Conservation (phyloP, 331 rosid genomes). For the Acacia concinna region DNA sequence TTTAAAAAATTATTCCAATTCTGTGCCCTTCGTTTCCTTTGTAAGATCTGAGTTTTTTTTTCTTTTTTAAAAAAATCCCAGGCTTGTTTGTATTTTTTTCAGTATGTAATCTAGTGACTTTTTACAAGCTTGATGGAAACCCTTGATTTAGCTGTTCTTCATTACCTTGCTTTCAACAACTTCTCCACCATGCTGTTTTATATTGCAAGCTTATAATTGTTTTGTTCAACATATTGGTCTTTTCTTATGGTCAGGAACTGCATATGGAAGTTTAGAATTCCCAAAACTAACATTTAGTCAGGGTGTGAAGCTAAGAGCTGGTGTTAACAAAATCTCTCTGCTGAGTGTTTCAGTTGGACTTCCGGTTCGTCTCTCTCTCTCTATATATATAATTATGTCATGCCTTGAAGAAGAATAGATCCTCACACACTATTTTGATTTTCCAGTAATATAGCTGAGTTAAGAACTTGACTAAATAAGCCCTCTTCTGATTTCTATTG, state of each 20-base stretch:
- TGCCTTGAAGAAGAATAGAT: slow-evolving; percentile 6
- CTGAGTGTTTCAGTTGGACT: slow-evolving; percentile 96
- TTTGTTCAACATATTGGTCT: slow-evolving; percentile 10
- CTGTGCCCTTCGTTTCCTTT: neutral
- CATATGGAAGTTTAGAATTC: slow-evolving; percentile 82
- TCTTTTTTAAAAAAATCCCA: neutral
- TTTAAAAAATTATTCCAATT: slow-evolving; percentile 10
- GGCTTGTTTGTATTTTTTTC: neutral
- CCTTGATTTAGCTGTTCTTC: slow-evolving; percentile 18
- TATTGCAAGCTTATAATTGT: slow-evolving; percentile 6
- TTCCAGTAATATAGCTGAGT: slow-evolving; percentile 5
- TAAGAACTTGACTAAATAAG: slow-evolving; percentile 14
- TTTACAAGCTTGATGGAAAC: neutral
- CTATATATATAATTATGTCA: neutral
- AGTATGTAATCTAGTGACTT: slow-evolving; percentile 8
- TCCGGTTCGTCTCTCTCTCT: slow-evolving; percentile 57
- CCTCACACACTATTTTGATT: slow-evolving; percentile 2
- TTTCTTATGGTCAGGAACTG: slow-evolving; percentile 63
- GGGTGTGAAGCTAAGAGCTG: slow-evolving; percentile 73
- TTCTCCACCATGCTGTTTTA: neutral
- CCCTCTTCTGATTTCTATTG: slow-evolving; percentile 3
- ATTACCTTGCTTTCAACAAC: slow-evolving; percentile 20
- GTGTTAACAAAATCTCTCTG: slow-evolving; percentile 83
- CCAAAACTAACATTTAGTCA: slow-evolving; percentile 80
- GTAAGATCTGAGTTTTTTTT: neutral